Percentiles rank a stretch among this genome's conserved stretches.
These are phyloP conservation scores for Arthrobotrys entomopaga DNA, from an alignment of 2,329 filamentous ascomycete species.

Conservation along the genomic window DNA sequence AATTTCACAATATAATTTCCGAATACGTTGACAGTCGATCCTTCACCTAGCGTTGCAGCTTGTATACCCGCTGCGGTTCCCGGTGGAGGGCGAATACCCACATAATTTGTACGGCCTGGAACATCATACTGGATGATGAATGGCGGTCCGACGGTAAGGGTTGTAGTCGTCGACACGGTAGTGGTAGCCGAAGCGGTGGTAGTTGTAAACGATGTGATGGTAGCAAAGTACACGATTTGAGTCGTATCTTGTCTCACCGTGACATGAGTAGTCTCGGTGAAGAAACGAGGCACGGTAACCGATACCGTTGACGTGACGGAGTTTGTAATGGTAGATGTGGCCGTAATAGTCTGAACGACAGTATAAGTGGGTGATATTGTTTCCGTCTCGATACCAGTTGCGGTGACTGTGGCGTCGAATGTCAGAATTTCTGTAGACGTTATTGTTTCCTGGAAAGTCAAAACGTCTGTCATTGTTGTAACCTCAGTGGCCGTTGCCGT, in stretches of 20 bases:
- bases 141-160: conserved; percentile 19
- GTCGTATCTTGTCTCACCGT: conserved; percentile 9
- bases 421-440: conserved; percentile 1
- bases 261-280: conserved; percentile 18
- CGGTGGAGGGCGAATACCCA: background rate
- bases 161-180: conserved; percentile 20
- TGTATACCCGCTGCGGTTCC: no score
- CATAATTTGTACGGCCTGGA: background rate
- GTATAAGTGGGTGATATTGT: conserved; percentile 16
- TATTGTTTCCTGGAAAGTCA: background rate
- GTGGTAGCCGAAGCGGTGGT: conserved; percentile 7
- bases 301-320: conserved; percentile 18
- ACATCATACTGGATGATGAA: conserved; percentile 7
- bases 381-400: background rate
- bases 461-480: background rate
- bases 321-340: conserved; percentile 21
- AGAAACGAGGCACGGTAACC: conserved; percentile 9
- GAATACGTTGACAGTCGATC: no score
- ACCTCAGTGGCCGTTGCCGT: background rate
- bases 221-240: conserved; percentile 7
- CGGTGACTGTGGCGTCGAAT: background rate
- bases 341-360: conserved; percentile 1
- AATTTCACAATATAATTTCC: no score
- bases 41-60: no score
- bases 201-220: conserved; percentile 22